A percentile compares a stretch with the other conserved stretches of the same genome.
Conservation (phyloP, 371 early-diverging fungal species). For the Smittium culicis region DNA sequence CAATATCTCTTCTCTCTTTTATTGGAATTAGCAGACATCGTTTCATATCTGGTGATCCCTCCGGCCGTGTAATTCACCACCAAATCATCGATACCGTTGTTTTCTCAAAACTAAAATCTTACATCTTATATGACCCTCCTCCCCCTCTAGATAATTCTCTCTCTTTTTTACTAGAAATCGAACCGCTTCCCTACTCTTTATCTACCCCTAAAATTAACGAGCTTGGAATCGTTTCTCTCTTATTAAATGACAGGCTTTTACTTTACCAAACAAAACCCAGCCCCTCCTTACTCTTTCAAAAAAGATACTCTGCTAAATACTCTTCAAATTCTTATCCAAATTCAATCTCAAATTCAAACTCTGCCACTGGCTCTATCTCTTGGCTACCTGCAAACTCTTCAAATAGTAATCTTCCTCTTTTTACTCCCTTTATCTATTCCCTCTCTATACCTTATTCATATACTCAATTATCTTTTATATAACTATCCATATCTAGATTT, state of each 20-base stretch:
- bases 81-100: conserved; percentile 24
- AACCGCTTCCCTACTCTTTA: background rate
- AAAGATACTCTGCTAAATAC: background rate
- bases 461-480: no score
- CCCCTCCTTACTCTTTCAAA: background rate
- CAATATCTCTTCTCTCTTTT: conserved; percentile 24
- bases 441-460: no score
- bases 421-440: conserved; percentile 20
- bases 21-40: conserved; percentile 28
- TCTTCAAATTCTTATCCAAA: background rate
- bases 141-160: conserved; percentile 3
- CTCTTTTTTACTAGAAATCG: background rate
- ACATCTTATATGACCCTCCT: conserved; percentile 10
- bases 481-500: conserved; percentile 15
- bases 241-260: conserved; percentile 17
- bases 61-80: conserved; percentile 25
- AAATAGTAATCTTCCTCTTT: conserved; percentile 17
- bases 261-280: background rate
- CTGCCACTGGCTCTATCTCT: background rate
- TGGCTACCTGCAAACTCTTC: conserved; percentile 9
- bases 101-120: conserved; percentile 24
- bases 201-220: background rate
- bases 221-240: conserved; percentile 10
- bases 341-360: no score
- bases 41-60: conserved; percentile 14